Percentiles rank a stretch among this genome's conserved stretches.
These are phyloP conservation scores for Flammula alnicola DNA, from an alignment of 1,284 basidiomycete genomes.

Conservation along the genomic window DNA sequence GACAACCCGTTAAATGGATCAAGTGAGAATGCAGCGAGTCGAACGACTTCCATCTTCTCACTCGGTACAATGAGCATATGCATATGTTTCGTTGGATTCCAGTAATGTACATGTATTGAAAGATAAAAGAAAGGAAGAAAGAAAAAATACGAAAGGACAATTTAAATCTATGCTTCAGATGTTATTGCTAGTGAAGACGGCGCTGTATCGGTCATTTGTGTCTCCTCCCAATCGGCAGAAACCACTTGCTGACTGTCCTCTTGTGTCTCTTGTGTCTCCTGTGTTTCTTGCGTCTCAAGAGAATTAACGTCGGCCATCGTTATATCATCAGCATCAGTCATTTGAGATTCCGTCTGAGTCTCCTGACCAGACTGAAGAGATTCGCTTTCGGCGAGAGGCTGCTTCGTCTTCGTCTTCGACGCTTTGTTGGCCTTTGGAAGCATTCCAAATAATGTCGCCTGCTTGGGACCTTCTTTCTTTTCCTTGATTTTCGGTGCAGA, in stretches of 20 bases:
- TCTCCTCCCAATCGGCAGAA: constrained; percentile 35
- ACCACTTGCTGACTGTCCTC: constrained; percentile 16
- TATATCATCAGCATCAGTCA: constrained; percentile 34
- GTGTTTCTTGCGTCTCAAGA: constrained; percentile 23
- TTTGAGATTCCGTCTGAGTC: too few species aligned
- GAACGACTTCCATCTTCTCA: too few species aligned
- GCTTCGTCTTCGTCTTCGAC: constrained; percentile 21
- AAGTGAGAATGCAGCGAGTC: too few species aligned
- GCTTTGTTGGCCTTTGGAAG: constrained; percentile 20
- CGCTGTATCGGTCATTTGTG: constrained; percentile 27
- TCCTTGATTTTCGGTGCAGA: constrained; percentile 36
- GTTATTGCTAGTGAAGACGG: neutral
- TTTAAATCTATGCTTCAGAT: constrained; percentile 3
- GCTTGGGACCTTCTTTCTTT: constrained; percentile 50
- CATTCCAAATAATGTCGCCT: constrained; percentile 43
- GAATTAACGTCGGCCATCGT: constrained; percentile 24
- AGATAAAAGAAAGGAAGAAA: constrained; percentile 2
- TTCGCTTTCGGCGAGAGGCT: constrained; percentile 7
- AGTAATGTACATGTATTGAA: constrained; percentile 5
- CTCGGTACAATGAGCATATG: neutral
- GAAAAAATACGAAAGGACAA: neutral
- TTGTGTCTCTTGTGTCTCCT: constrained; percentile 10
- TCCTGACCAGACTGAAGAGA: constrained; percentile 14
- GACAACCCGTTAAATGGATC: too few species aligned
- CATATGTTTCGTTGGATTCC: neutral